These are phyloP conservation scores for Fusarium tricinctum DNA, from an alignment of 2,329 filamentous ascomycete species.

Conservation along the genomic window DNA sequence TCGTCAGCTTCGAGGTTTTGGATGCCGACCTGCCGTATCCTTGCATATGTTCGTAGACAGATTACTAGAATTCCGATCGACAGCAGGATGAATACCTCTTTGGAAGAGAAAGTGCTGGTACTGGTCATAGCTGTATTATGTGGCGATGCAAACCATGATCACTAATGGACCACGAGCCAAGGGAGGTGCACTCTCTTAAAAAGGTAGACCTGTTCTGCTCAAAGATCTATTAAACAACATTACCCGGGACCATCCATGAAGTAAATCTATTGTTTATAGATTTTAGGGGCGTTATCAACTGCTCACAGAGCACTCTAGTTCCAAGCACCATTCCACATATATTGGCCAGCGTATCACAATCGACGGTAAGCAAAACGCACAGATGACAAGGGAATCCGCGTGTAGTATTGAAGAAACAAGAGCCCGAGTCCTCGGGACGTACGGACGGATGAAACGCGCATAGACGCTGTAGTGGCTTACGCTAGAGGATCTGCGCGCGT, in stretches of 20 bases:
- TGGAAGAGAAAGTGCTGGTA: conserved; percentile 28
- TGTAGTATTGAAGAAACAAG: not conserved
- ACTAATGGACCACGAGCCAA: not conserved
- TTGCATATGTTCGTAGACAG: conserved; percentile 62
- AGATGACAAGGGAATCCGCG: not conserved
- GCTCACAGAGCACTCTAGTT: not conserved
- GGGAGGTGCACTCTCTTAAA: conserved; percentile 12
- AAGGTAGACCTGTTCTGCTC: not conserved
- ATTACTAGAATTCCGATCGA: conserved; percentile 64
- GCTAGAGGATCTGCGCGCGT: conserved; percentile 6
- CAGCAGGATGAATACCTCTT: conserved; percentile 59
- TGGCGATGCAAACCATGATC: not conserved
- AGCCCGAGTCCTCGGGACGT: not conserved
- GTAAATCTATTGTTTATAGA: not conserved
- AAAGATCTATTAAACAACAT: not conserved
- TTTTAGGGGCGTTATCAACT: not conserved
- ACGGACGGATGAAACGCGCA: not conserved
- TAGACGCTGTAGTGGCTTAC: not conserved
- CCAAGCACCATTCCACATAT: not conserved
- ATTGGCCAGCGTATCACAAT: not conserved
- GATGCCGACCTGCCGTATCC: conserved; percentile 59
- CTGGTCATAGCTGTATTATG: conserved; percentile 9
- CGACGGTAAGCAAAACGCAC: not conserved
- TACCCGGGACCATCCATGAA: not conserved
- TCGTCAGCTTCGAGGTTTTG: conserved; percentile 61